Evolutionary conservation across 257 asterid genomes (phyloP).

Genomic region (Cinchona pubescens): DNA sequence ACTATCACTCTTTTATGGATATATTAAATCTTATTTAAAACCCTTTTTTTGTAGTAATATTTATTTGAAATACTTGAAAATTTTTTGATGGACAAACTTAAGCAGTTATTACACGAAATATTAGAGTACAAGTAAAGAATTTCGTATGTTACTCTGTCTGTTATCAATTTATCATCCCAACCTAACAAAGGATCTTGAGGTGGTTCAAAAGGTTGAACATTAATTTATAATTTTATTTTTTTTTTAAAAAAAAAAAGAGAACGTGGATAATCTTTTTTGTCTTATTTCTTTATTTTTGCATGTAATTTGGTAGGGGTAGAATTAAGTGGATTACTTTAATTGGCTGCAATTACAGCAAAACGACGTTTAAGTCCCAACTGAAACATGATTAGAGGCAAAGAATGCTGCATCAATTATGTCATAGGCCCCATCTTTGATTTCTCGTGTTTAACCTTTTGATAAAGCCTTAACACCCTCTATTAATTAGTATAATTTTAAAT

Average conservation of each 20-base stretch:
- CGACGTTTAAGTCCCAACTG: constrained; percentile 56
- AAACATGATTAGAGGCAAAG: constrained; percentile 28
- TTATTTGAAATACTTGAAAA: not conserved
- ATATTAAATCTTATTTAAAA: too few species aligned
- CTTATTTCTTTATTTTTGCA: not conserved
- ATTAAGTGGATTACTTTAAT: constrained; percentile 22
- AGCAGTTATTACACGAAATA: not conserved
- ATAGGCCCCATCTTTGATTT: constrained; percentile 44
- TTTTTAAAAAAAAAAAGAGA: not conserved
- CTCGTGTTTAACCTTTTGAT: constrained; percentile 44
- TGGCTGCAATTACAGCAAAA: constrained; percentile 48
- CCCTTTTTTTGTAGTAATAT: not conserved
- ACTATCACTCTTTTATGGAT: not conserved
- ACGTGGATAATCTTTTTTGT: not conserved
- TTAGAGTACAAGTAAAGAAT: not conserved
- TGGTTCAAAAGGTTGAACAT: not conserved
- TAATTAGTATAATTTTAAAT: constrained; percentile 11
- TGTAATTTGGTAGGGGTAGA: not conserved
- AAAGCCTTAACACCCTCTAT: constrained; percentile 40
- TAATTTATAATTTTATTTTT: too few species aligned
- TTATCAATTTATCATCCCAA: not conserved
- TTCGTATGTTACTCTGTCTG: too few species aligned
- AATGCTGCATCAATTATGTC: constrained; percentile 25
- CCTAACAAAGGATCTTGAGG: not conserved
- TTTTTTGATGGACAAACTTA: not conserved